Conservation (phyloP, 805 yeast species). For the Priceomyces medius region DNA sequence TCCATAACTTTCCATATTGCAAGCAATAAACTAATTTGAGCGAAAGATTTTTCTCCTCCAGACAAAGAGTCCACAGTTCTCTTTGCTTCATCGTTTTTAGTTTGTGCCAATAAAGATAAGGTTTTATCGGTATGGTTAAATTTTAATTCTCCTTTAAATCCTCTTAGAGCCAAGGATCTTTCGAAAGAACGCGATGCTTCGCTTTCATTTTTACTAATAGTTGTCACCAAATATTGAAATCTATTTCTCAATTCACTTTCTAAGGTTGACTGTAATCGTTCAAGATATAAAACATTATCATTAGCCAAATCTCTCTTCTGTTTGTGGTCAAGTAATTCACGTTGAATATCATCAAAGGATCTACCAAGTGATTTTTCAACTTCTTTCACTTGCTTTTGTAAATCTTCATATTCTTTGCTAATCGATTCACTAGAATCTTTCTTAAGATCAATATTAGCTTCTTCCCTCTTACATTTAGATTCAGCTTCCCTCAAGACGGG, state of each 20-base stretch:
- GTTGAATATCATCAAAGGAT: slow-evolving; percentile 54
- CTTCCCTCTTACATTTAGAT: slow-evolving; percentile 48
- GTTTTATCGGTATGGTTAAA: slow-evolving; percentile 55
- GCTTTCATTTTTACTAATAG: slow-evolving; percentile 27
- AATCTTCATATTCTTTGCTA: slow-evolving; percentile 45
- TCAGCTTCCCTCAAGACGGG: slow-evolving; percentile 27
- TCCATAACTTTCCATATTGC: slow-evolving; percentile 95
- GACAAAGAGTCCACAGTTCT: slow-evolving; percentile 81
- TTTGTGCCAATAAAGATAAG: slow-evolving; percentile 60
- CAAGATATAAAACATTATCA: slow-evolving; percentile 35
- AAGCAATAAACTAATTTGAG: slow-evolving; percentile 82
- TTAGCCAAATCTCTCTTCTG: slow-evolving; percentile 43
- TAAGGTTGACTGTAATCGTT: slow-evolving; percentile 22
- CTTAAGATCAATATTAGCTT: slow-evolving; percentile 33
- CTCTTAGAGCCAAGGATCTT: slow-evolving; percentile 60
- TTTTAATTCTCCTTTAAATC: slow-evolving; percentile 68
- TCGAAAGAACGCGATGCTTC: slow-evolving; percentile 49
- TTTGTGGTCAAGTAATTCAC: slow-evolving; percentile 45
- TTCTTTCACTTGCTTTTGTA: slow-evolving; percentile 46
- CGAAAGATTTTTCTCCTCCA: slow-evolving; percentile 95
- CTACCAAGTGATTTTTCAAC: slow-evolving; percentile 57
- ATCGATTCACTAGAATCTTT: slow-evolving; percentile 49
- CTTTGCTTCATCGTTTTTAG: slow-evolving; percentile 54
- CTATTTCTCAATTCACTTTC: slow-evolving; percentile 31
- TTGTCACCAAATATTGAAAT: slow-evolving; percentile 31